phyloP scores from a whole-genome alignment of 106 monocot genomes.

The Chionographis japonica region DNA sequence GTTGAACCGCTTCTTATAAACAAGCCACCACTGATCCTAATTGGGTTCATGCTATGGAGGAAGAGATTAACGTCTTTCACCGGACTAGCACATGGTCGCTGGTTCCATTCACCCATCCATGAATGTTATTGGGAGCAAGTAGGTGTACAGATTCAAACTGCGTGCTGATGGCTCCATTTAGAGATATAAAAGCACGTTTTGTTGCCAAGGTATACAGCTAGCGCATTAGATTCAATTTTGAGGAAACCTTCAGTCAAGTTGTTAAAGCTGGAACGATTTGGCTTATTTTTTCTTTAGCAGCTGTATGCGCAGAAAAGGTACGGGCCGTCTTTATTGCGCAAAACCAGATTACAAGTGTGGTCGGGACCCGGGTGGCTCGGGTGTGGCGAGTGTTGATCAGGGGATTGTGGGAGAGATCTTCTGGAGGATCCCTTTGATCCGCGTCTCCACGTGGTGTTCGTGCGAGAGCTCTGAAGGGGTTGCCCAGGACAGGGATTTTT shows the following conservation, averaged over 20 bases:
- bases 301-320: too few species aligned
- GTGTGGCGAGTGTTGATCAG: too few species aligned
- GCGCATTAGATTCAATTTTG: not conserved
- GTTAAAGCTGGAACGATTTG: not conserved
- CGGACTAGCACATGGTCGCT: not conserved
- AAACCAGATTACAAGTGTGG: too few species aligned
- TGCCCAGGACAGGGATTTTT: too few species aligned
- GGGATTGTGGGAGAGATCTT: too few species aligned
- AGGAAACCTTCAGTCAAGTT: not conserved
- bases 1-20: not conserved
- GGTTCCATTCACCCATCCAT: not conserved
- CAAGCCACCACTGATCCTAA: not conserved
- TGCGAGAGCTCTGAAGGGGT: too few species aligned
- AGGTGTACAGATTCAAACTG: not conserved
- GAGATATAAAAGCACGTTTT: not conserved
- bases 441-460: too few species aligned
- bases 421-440: too few species aligned
- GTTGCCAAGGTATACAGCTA: not conserved
- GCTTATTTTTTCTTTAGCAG: not conserved
- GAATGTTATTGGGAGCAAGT: not conserved
- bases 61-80: not conserved
- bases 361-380: too few species aligned
- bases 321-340: too few species aligned
- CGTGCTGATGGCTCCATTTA: not conserved
- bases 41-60: not conserved